These are phyloP conservation scores for Leptomonas seymouri DNA, from an alignment of 208 protist species.

Conservation along the genomic window DNA sequence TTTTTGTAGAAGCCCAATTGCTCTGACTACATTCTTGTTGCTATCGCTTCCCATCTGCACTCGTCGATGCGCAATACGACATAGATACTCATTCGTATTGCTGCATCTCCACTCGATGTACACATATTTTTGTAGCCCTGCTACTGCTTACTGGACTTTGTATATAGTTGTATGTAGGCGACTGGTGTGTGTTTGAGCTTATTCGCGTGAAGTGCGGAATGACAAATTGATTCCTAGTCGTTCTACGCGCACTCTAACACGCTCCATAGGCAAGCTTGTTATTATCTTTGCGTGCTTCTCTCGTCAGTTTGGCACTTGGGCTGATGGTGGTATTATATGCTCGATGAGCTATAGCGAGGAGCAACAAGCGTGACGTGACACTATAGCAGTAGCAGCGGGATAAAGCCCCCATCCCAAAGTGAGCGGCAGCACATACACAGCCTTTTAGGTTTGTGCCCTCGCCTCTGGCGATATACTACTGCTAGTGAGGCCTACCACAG, in stretches of 20 bases:
- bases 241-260: background rate
- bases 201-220: background rate
- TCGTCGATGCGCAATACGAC: constrained; percentile 8
- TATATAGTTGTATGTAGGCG: background rate
- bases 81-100: constrained; percentile 3
- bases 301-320: background rate
- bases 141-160: background rate
- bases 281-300: background rate
- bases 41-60: too few species aligned
- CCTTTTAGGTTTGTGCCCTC: too few species aligned
- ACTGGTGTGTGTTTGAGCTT: background rate
- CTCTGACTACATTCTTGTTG: too few species aligned
- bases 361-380: constrained; percentile 4
- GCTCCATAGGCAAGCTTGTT: background rate
- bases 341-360: background rate
- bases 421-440: too few species aligned
- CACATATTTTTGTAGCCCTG: background rate
- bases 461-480: too few species aligned
- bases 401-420: too few species aligned
- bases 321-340: background rate
- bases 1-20: too few species aligned
- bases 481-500: too few species aligned
- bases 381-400: too few species aligned
- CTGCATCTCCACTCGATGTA: background rate
- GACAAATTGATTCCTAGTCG: background rate